Conservation (phyloP, 257 asterid genomes). For the Verbascum thapsus region DNA sequence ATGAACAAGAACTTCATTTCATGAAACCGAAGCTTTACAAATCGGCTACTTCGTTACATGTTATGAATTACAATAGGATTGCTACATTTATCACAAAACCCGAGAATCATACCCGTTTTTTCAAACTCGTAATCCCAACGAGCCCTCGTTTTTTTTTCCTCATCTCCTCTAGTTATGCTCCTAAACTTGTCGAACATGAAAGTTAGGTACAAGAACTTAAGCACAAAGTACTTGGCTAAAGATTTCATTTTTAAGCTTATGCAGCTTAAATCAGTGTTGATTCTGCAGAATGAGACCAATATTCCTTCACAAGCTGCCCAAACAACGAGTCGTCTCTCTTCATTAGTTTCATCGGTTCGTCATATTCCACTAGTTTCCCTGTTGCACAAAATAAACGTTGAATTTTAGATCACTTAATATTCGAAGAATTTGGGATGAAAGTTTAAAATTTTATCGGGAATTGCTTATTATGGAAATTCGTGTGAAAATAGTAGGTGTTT, state of each 20-base stretch:
- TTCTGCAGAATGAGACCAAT: conserved; percentile 77
- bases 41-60: conserved; percentile 14
- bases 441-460: no score
- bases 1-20: conserved; percentile 11
- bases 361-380: conserved; percentile 85
- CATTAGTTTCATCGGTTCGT: conserved; percentile 78
- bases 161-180: no score
- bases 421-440: no score
- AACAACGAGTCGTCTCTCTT: conserved; percentile 71
- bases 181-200: no score
- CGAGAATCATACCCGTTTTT: not conserved
- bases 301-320: conserved; percentile 83
- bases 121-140: no score
- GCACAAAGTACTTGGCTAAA: no score
- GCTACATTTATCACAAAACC: conserved; percentile 18
- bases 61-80: not conserved
- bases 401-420: not conserved
- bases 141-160: no score
- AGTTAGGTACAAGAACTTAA: no score
- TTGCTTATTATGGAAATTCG: no score
- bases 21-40: conserved; percentile 5
- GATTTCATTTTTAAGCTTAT: no score
- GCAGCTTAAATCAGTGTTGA: conserved; percentile 31
- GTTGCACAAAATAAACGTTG: conserved; percentile 11
- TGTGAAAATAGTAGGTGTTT: no score